phyloP scores from a whole-genome alignment of 169 alveolate species.

The Plasmodium gonderi region DNA sequence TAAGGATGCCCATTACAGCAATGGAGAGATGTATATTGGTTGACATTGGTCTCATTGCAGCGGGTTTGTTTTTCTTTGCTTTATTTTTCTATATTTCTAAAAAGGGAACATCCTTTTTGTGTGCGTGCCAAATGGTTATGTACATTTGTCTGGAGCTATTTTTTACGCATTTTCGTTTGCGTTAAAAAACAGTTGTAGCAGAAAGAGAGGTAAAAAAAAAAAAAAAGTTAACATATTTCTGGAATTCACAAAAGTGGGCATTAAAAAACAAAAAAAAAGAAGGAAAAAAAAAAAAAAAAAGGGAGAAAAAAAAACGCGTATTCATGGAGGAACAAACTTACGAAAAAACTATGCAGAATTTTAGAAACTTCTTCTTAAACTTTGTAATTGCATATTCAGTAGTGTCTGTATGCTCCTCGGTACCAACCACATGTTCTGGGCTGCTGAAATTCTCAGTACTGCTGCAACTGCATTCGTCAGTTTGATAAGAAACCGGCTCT shows the following conservation, averaged over 20 bases:
- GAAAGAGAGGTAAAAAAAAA: background rate
- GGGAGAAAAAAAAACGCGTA: background rate
- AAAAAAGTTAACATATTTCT: no score
- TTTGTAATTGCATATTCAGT: slow-evolving; percentile 53
- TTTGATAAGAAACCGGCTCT: background rate
- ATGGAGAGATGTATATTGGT: no score
- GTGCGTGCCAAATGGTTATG: background rate
- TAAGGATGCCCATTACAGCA: no score
- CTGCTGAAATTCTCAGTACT: background rate
- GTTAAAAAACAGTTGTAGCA: background rate
- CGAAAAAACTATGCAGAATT: slow-evolving; percentile 69
- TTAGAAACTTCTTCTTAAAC: slow-evolving; percentile 47
- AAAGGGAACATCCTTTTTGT: no score
- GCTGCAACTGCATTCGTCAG: background rate
- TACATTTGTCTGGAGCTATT: background rate
- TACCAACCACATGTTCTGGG: background rate
- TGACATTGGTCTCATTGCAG: no score
- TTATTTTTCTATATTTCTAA: no score
- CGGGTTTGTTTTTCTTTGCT: no score
- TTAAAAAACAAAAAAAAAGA: background rate
- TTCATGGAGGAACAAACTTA: background rate
- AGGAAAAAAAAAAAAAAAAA: background rate
- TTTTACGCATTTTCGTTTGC: background rate
- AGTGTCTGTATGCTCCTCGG: background rate
- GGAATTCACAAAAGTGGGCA: no score